phyloP scores from a whole-genome alignment of 1,284 basidiomycete species.

The Sanguinoderma infundibulare region DNA sequence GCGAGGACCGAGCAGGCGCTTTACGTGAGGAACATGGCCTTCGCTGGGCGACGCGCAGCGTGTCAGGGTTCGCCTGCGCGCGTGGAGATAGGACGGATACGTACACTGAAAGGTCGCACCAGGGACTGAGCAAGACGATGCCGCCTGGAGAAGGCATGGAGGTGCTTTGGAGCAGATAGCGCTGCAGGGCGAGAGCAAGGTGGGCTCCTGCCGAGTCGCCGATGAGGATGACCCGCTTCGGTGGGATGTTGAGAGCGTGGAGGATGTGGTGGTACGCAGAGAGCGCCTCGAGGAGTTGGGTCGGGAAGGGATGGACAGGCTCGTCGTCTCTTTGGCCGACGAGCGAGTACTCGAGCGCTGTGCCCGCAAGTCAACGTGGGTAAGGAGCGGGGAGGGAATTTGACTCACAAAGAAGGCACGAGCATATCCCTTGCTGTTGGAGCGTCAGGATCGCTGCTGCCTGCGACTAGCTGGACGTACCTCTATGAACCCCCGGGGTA shows the following conservation, averaged over 20 bases:
- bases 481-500: conserved; percentile 21
- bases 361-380: background rate
- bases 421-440: conserved; percentile 16
- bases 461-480: conserved; percentile 1
- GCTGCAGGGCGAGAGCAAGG: conserved; percentile 19
- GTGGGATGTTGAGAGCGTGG: conserved; percentile 8
- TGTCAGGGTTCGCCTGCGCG: background rate
- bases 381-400: background rate
- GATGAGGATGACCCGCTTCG: conserved; percentile 12
- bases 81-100: background rate
- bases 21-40: background rate
- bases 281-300: conserved; percentile 20
- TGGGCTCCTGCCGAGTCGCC: conserved; percentile 26
- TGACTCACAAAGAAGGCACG: conserved; percentile 17
- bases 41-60: conserved; percentile 7
- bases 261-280: conserved; percentile 18
- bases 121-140: conserved; percentile 21
- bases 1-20: conserved; percentile 10
- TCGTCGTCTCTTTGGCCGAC: background rate
- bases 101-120: conserved; percentile 21
- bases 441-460: background rate
- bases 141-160: conserved; percentile 8
- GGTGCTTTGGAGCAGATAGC: conserved; percentile 14
- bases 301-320: conserved; percentile 11
- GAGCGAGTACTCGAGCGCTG: conserved; percentile 25